A percentile compares a stretch with the other conserved stretches of the same genome.
phyloP scores from a whole-genome alignment of 129 eudicot species.

The Centrapalus pauciflorus region DNA sequence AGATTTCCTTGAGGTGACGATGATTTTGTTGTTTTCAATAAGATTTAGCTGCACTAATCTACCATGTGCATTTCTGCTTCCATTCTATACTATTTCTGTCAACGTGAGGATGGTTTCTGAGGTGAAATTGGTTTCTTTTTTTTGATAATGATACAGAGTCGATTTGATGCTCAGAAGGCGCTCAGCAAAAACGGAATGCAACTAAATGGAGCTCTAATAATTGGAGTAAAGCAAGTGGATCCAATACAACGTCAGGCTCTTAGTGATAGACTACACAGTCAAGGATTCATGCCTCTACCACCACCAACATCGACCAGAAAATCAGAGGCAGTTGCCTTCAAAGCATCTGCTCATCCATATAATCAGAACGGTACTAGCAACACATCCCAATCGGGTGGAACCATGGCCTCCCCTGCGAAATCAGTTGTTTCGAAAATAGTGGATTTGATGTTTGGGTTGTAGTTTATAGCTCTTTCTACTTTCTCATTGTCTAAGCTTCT shows the following conservation, averaged over 20 bases:
- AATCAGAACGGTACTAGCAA: constrained; percentile 44
- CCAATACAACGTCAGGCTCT: constrained; percentile 74
- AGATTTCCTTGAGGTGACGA: too few relatives aligned
- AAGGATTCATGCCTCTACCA: constrained; percentile 82
- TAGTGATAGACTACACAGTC: constrained; percentile 58
- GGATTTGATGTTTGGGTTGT: constrained; percentile 93
- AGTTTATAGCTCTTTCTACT: not conserved
- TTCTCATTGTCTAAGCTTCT: not conserved
- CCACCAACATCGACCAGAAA: constrained; percentile 45
- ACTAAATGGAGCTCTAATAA: constrained; percentile 71
- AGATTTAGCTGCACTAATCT: not conserved
- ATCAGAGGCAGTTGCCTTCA: constrained; percentile 47
- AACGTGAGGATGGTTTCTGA: not conserved
- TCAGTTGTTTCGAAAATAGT: constrained; percentile 63
- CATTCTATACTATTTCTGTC: not conserved
- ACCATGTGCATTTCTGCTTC: not conserved
- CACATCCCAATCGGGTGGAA: constrained; percentile 52
- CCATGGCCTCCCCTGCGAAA: constrained; percentile 85
- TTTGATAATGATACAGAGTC: constrained; percentile 47
- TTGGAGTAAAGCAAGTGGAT: constrained; percentile 93
- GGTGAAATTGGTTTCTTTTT: not conserved
- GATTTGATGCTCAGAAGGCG: constrained; percentile 89
- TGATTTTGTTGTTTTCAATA: too few relatives aligned
- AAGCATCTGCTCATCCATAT: constrained; percentile 39
- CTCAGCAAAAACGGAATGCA: constrained; percentile 81